Evolutionary conservation across 2,329 filamentous ascomycete genomes (phyloP).

Genomic region (Penicillium sp.): DNA sequence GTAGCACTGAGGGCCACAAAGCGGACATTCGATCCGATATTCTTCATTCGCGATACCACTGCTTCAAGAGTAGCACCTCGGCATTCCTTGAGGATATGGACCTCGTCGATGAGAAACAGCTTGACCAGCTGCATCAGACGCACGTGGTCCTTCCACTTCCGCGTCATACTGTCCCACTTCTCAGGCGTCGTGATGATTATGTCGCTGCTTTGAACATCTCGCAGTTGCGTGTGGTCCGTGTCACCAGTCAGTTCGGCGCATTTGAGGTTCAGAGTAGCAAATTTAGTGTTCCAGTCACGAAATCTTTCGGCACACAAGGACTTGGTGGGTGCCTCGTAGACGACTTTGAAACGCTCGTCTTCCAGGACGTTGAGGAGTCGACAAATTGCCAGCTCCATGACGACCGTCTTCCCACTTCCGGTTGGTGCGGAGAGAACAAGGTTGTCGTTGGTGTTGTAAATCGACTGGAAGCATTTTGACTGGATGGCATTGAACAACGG

Average conservation of each 20-base stretch:
- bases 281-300: conserved; percentile 73
- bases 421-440: conserved; percentile 77
- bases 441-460: conserved; percentile 68
- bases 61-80: conserved; percentile 77
- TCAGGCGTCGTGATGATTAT: conserved; percentile 86
- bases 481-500: conserved; percentile 76
- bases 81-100: conserved; percentile 76
- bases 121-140: conserved; percentile 70
- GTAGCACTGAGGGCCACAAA: conserved; percentile 81
- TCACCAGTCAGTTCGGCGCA: conserved; percentile 80
- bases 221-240: conserved; percentile 63
- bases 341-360: conserved; percentile 66
- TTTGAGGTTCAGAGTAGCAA: conserved; percentile 60
- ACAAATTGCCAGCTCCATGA: conserved; percentile 79
- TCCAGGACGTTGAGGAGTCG: conserved; percentile 56
- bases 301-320: conserved; percentile 73
- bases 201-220: conserved; percentile 65
- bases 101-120: conserved; percentile 80
- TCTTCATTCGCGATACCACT: conserved; percentile 83
- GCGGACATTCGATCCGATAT: conserved; percentile 66
- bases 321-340: conserved; percentile 82
- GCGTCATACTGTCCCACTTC: conserved; percentile 86
- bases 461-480: conserved; percentile 66
- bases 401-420: conserved; percentile 76
- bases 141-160: conserved; percentile 78